A percentile compares a stretch with the other conserved stretches of the same genome.
These are phyloP conservation scores for Xerocomellus chrysenteron DNA, from an alignment of 768 basidiomycete species.

Conservation along the genomic window DNA sequence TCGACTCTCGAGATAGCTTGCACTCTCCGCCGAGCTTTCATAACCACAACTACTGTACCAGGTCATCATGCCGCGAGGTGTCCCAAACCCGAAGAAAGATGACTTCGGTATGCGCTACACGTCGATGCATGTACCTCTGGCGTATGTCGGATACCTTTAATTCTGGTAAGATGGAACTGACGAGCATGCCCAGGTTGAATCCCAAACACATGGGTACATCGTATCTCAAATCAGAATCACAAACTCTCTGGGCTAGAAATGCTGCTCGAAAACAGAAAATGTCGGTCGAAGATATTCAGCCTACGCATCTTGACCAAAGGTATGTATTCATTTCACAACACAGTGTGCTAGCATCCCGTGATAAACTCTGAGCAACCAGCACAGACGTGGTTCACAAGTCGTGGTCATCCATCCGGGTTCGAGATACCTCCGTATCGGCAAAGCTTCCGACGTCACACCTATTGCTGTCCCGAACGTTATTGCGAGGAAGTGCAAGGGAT, in stretches of 20 bases:
- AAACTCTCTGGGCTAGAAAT: constrained; percentile 74
- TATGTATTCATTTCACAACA: constrained; percentile 19
- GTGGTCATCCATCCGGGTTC: constrained; percentile 82
- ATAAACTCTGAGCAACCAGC: constrained; percentile 30
- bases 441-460: constrained; percentile 77
- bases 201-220: constrained; percentile 77
- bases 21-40: not conserved
- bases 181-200: constrained; percentile 51
- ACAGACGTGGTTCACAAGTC: constrained; percentile 74
- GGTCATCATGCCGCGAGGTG: constrained; percentile 71
- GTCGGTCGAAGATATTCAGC: constrained; percentile 37
- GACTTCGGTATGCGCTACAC: constrained; percentile 83
- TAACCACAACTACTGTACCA: not conserved
- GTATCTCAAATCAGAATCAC: constrained; percentile 75
- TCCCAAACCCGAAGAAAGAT: constrained; percentile 78
- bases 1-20: not conserved
- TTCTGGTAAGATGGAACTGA: constrained; percentile 11
- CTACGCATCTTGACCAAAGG: constrained; percentile 47
- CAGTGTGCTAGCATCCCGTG: constrained; percentile 10
- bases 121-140: constrained; percentile 74
- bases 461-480: constrained; percentile 66
- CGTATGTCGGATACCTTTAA: constrained; percentile 42
- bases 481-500: constrained; percentile 57
- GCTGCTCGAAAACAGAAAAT: constrained; percentile 52
- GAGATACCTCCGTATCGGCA: constrained; percentile 68